These are phyloP conservation scores for Blastocystis sp. DNA, from an alignment of 352 stramenopile species.

Conservation along the genomic window DNA sequence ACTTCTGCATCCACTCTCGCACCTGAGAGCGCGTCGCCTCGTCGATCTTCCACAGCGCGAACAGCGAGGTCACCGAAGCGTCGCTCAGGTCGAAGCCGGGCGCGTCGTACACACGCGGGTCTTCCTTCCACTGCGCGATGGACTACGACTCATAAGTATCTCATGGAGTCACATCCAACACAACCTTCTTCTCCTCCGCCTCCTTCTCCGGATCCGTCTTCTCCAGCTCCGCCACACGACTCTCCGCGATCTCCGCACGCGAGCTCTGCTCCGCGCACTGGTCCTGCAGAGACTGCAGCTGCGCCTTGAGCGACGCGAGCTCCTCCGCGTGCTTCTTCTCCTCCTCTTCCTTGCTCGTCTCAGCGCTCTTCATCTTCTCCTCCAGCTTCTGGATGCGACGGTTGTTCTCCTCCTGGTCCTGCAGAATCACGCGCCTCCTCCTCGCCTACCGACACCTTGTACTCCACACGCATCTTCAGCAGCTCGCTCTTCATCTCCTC, in stretches of 20 bases:
- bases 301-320: not conserved
- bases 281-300: not conserved
- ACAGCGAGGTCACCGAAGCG: constrained; percentile 7
- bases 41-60: constrained; percentile 36
- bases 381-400: not conserved
- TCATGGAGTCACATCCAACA: not conserved
- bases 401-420: constrained; percentile 59
- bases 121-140: not conserved
- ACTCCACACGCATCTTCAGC: constrained; percentile 25
- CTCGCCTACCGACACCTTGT: constrained; percentile 33
- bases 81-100: constrained; percentile 46
- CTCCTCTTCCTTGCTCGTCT: not conserved
- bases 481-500: constrained; percentile 4
- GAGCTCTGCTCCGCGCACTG: not conserved
- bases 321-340: not conserved
- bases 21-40: not conserved
- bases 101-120: constrained; percentile 36
- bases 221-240: constrained; percentile 18
- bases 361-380: not conserved
- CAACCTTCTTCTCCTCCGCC: constrained; percentile 34
- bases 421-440: not conserved
- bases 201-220: constrained; percentile 12
- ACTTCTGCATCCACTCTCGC: constrained; percentile 23
- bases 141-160: not conserved
- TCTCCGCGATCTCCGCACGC: not conserved